Evolutionary conservation across 306 rosid genomes (phyloP), one percentile per base, ranked within the genome.

Genomic region (Delonix regia): DNA sequence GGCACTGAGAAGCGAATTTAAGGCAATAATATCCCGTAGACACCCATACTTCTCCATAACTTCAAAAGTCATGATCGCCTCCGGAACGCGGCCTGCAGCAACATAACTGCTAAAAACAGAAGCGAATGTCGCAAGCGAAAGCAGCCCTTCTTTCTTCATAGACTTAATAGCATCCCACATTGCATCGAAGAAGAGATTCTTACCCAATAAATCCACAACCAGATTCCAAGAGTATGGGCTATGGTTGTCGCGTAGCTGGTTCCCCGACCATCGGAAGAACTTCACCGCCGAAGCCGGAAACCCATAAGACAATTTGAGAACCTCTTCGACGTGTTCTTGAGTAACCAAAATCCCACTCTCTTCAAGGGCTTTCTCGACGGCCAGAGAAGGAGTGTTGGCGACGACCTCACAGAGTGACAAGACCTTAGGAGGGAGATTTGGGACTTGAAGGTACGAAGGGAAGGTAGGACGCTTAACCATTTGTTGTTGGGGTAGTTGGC

Each of bases 111-210:
- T 45, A 33, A 90, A 90, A 13, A 92, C 88, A 0, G 91, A 90
- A 33, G 94, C 94, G 57, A 92, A 92, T 6, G 91, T 90, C 0
- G 97, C 90, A 7, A 84, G 67, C 0, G 93, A 83, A 16, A 90
- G 80, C 14, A 88, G 51, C 18, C 88, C 73, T 45, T 85, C 83
- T 1, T 14, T 14, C 9, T 68, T 68, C 94, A 88, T 88, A 4
- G 91, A 90, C 24, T 83, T 92, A 5, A 92, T 77, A 8, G 91
- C 90, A n/a, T 85, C 90, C 97, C 91, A 90, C 93, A 90, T 88
- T 0, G 89, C 88, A 28, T 88, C 94, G 7, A 89, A 92, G 65
- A 82, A 75, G 19, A 76, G 81, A 3, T 82, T 88, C 69, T 89
- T 88, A 5, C 97, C 97, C 30, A 89, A 71, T 12, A 88, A 25